Base-by-base conservation (phyloP, 768 basidiomycete species). In the Aureoboletus auriporus region DNA sequence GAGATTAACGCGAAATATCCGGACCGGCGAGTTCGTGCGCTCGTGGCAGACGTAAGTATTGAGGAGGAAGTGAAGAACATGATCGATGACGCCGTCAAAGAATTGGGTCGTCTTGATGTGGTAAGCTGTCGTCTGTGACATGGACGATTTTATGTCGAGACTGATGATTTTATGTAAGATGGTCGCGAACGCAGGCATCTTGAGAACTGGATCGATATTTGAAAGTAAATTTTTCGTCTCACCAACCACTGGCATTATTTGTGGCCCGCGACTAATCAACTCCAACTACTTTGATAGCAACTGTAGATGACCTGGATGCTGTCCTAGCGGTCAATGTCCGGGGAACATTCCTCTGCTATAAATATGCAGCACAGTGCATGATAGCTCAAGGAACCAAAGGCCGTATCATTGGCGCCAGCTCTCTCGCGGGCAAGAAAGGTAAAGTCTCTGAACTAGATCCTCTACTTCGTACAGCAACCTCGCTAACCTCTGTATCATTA, bases 321-420 rank as follows among this genome's bases (percentile, higher is more conserved):
- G 39, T 68, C 9, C 51, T 71, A n/a, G 49, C 64, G 2, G 62
- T 74, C 43, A 78, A 78, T 36, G 62, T 67, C 26, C 66, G 64
- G 12, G 73, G 77, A 6, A 62, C 64, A 0, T 65, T 76, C 53
- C 56, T 74, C 14, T 68, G 66, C 42, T 74, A 73, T 52, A 75
- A 74, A 50, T 62, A 69, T 43, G 76, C 72, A 11, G 75, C 73
- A 7, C 53, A 55, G 23, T 67, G 71, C 50, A 76, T 76, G 76
- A 60, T 76, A 41, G 64, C 67, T 27, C 76, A 72, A 52, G 73
- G 71, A 7, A 53, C 39, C 6, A 71, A 72, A 10, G 74, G 75
- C 1, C 61, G 74, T 13, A 74, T 77, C 13, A 66, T 76, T 10
- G 71, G 74, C 55, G 55, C 49, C 11, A 56, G 55, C 33, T 78